A percentile compares a stretch with the other conserved stretches of the same genome.
Evolutionary conservation across 2,329 filamentous ascomycete species (phyloP).

Genomic region (Capronia americana): DNA sequence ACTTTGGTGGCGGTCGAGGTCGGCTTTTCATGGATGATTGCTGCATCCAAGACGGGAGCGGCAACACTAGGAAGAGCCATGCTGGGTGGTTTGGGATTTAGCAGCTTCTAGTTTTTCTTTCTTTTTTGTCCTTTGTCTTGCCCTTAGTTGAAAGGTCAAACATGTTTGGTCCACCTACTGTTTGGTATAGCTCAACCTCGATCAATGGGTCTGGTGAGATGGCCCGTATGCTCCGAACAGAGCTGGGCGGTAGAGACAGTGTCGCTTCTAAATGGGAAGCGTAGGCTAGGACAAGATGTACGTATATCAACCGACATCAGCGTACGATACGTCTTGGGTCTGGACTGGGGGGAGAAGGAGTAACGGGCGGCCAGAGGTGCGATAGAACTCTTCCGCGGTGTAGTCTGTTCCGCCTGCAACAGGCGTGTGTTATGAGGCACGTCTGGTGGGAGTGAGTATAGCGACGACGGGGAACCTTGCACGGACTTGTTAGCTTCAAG

Average conservation of each 20-base stretch:
- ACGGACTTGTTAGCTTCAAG: slow-evolving; percentile 11
- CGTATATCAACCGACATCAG: slow-evolving; percentile 67
- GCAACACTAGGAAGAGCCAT: slow-evolving; percentile 39
- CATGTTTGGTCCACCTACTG: slow-evolving; percentile 36
- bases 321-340: slow-evolving; percentile 20
- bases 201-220: slow-evolving; percentile 57
- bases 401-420: slow-evolving; percentile 2
- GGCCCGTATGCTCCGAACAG: slow-evolving; percentile 62
- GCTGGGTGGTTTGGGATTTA: slow-evolving; percentile 28
- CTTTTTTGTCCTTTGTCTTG: slow-evolving; percentile 12
- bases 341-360: slow-evolving; percentile 3
- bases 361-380: background rate
- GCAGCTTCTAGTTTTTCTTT: slow-evolving; percentile 22
- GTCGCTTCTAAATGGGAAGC: slow-evolving; percentile 62
- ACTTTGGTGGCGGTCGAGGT: slow-evolving; percentile 30
- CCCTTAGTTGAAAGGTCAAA: slow-evolving; percentile 33
- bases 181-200: slow-evolving; percentile 39
- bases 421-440: slow-evolving; percentile 16
- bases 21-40: slow-evolving; percentile 37
- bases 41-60: slow-evolving; percentile 37
- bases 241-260: slow-evolving; percentile 64
- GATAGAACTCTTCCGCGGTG: background rate
- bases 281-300: slow-evolving; percentile 60
- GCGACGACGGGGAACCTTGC: background rate
- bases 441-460: slow-evolving; percentile 13